Conservation (phyloP, 2,329 filamentous ascomycete species). For the Phoma sp. region DNA sequence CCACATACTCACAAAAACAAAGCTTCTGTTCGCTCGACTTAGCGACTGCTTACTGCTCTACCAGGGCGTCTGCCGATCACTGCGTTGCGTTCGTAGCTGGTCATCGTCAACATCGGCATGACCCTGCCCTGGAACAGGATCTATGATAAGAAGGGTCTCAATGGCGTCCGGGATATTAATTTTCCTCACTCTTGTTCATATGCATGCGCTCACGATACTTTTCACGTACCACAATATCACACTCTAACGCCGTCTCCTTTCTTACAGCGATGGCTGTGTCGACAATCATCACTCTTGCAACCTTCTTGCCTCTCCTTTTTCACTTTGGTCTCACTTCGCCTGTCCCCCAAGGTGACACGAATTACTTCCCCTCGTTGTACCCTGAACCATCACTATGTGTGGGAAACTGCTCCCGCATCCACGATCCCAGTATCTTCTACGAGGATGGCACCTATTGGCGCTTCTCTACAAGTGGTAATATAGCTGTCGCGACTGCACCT, state of each 20-base stretch:
- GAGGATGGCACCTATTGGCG: constrained; percentile 57
- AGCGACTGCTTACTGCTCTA: constrained; percentile 1
- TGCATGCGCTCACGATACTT: not conserved
- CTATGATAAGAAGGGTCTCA: not conserved
- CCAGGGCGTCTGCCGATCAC: not conserved
- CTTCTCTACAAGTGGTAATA: constrained; percentile 57
- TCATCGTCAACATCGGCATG: constrained; percentile 8
- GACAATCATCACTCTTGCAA: constrained; percentile 19
- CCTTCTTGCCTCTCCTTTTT: constrained; percentile 21
- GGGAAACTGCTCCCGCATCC: constrained; percentile 49
- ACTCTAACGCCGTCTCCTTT: not conserved
- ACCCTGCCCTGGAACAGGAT: not conserved
- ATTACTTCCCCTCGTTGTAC: constrained; percentile 2
- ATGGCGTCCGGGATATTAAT: not conserved
- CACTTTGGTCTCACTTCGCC: constrained; percentile 1
- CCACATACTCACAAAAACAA: constrained; percentile 4
- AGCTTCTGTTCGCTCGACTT: not conserved
- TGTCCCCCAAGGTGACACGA: not conserved
- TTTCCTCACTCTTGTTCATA: too few species aligned
- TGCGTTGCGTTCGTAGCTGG: not conserved
- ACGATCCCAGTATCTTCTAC: constrained; percentile 56
- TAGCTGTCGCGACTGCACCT: constrained; percentile 54
- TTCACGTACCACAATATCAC: not conserved
- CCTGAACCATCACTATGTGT: constrained; percentile 47
- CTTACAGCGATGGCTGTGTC: constrained; percentile 18